Evolutionary conservation across 192 early-diverging fungal genomes (phyloP), one percentile per base, ranked within the genome.

Genomic region (Entomortierella beljakovae): DNA sequence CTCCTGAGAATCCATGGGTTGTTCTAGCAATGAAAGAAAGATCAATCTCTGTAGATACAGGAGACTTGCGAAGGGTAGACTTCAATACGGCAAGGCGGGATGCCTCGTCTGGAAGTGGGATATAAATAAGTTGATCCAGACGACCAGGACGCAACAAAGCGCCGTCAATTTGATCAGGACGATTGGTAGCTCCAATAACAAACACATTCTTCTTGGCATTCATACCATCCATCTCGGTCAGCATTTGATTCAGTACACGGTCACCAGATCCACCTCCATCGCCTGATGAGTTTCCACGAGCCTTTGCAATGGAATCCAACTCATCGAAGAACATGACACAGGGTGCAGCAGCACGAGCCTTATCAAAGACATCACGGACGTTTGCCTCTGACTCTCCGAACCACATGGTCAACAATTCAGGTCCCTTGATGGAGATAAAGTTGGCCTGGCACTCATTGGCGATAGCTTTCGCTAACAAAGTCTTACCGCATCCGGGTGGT

Each of bases 261-360:
- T 98, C 98, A 52, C 96, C 94, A 31, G 96, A 94, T 79, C 97
- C 98, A 20, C 82, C 82, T 33, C 46, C 82, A 70, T 84, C 97
- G 57, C 97, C 97, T 1, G 62, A 63, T 22, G 83, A 84, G 51
- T 65, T 80, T 40, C 95, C 98, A 82, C 98, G 95, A 23, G 96
- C 90, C 86, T 98, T 98, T 80, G 97, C 97, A 77, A 98, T 92
- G 35, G 96, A 97, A 85, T 99, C 98, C 76, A 99, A 83, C 87
- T 99, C 98, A 67, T 99, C 98, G 90, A 99, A 99, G 94, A 99
- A 99, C 96, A 99, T 96, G 32, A 99, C 98, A 83, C 98, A 99
- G 33, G 98, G 98, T 13, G 97, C 93, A 33, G 97, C 97, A 4
- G 97, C 94, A 64, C 97, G 92, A 20, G 97, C 98, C 88, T 98